Evolutionary conservation across 2,329 filamentous ascomycete species (phyloP), one percentile per base, ranked within the genome.

Genomic region (Trichoderma sp.): DNA sequence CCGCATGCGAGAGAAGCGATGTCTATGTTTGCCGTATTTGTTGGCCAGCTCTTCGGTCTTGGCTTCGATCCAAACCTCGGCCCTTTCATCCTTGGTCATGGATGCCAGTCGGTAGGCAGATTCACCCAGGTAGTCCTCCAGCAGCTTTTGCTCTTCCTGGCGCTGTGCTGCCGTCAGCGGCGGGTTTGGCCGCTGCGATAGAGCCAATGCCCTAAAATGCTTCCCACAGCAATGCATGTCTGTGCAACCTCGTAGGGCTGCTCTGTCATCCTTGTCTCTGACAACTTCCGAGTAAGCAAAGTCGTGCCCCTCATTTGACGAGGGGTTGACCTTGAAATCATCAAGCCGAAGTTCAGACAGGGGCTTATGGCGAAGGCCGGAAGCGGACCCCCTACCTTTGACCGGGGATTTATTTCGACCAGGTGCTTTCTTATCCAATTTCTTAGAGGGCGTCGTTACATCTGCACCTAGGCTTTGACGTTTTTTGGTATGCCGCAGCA

Each of bases 291-390:
- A 82, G 75, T 88, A 97, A 12, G 92, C 92, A 77, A 87, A 92
- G 64, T 89, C 85, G 52, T 88, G 81, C 2, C 92, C 91, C 50
- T 90, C 84, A 70, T 94, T 94, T 71, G 83, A 85, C 5, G 82
- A 80, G 0, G 92, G 89, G 71, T 97, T 97, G 72, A 95, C 83
- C 76, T 90, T 94, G 82, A 97, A 97, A 78, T 97, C 90, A 13
- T 87, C 86, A 1, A 90, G 80, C 15, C 80, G 80, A 13, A 97
- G 83, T 37, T 84, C 80, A 0, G 83, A 79, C 3, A 88, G 70
- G 0, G 88, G 85, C 60, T 84, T 87, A 10, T 82, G 76, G 58
- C 92, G 87, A 17, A 92, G 82, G 1, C 82, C 81, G 68, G 71
- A 70, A 1, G 65, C 27, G 4, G 67, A 27, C 5, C 79, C 79